Conservation (phyloP, 306 rosid genomes). For the Fagus sylvatica region DNA sequence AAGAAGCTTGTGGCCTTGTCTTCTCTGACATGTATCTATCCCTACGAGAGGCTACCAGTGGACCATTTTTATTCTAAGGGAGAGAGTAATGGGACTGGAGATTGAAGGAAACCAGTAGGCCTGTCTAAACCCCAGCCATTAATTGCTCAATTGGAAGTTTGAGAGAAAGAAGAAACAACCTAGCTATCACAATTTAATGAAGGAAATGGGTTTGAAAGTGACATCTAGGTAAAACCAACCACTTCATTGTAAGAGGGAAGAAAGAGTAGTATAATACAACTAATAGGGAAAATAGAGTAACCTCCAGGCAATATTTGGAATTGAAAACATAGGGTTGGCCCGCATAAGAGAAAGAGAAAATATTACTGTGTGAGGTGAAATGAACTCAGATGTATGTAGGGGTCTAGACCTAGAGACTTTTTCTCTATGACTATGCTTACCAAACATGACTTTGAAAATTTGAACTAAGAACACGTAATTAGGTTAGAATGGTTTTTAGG, state of each 20-base stretch:
- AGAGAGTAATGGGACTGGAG: constrained; percentile 11
- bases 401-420: background rate
- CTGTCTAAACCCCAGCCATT: constrained; percentile 30
- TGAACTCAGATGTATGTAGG: background rate
- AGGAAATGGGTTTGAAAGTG: constrained; percentile 32
- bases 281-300: background rate
- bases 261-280: background rate
- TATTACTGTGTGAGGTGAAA: constrained; percentile 7
- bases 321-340: constrained; percentile 4
- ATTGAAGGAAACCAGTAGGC: constrained; percentile 37
- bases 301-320: background rate
- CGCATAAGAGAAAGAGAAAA: constrained; percentile 10
- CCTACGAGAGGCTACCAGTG: constrained; percentile 33
- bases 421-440: background rate
- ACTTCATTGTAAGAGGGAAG: background rate
- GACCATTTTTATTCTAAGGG: constrained; percentile 23
- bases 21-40: constrained; percentile 33
- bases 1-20: constrained; percentile 45
- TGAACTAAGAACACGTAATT: background rate
- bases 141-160: constrained; percentile 14
- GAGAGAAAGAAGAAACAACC: constrained; percentile 14
- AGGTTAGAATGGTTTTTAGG: background rate
- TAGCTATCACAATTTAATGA: constrained; percentile 26
- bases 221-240: constrained; percentile 26
- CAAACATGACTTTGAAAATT: background rate